Evolutionary conservation across 2,329 filamentous ascomycete genomes (phyloP), one percentile per base, ranked within the genome.

Genomic region (Cercospora beticola): DNA sequence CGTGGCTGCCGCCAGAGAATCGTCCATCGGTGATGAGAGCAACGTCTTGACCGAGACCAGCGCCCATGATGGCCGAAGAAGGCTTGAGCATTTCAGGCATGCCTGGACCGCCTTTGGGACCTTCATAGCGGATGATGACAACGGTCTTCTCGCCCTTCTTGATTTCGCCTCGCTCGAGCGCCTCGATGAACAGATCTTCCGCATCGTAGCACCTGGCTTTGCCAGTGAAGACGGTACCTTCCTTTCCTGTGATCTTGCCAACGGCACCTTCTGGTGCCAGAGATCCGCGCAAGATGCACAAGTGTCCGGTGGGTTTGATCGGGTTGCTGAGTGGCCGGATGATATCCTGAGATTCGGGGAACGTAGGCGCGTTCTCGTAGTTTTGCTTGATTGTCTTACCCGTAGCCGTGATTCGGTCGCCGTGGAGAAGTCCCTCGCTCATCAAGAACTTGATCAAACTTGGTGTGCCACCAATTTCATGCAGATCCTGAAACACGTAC

Each of bases 1-100:
- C 92, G 85, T 95, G 92, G 70, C 88, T 91, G 63, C 92, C 93
- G 67, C 93, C 93, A 8, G 88, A 91, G 84, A 93, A 94, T 46
- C 91, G 88, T 0, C 89, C 89, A 75, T 93, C 90, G 1, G 90
- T 92, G 69, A 93, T 85, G 58, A 93, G 86, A 0, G 90, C 90
- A 14, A 92, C 89, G 74, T 92, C 90, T 75, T 91, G 86, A 74
- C 90, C 90, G 10, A 92, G 85, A 16, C 89, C 89, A 21, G 88
- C 88, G 18, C 90, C 90, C 89, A 92, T 92, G 77, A 92, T 90
- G 31, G 89, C 89, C 12, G 88, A 88, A 60, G 85, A 88, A 60
- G 90, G 89, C 79, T 92, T 92, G 74, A 92, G 79, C 88, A 91
- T 91, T 81, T 92, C 90, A 6, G 86, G 89, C 90, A 92, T 92